These are phyloP conservation scores for Flaveria robusta DNA, from an alignment of 129 eudicot species.

Conservation along the genomic window DNA sequence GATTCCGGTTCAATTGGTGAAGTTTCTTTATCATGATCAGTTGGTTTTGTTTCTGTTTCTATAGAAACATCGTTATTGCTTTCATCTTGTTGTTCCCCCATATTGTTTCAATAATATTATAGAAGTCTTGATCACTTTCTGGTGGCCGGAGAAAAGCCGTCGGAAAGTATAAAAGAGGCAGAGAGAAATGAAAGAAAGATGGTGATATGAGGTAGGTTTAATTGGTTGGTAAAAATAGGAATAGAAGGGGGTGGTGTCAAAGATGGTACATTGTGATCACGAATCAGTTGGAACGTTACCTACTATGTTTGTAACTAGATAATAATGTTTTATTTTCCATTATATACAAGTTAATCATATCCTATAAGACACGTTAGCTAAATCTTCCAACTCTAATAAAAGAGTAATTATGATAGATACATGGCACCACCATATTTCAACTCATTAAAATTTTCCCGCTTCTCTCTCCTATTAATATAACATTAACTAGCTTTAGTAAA, in stretches of 20 bases:
- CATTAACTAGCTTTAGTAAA: no score
- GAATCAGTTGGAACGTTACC: constrained; percentile 42
- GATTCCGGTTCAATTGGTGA: constrained; percentile 19
- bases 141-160: no score
- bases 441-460: no score
- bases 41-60: constrained; percentile 13
- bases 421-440: no score
- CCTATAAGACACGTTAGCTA: no score
- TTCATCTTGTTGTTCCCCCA: constrained; percentile 28
- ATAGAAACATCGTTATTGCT: constrained; percentile 14
- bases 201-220: constrained; percentile 30
- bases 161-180: constrained; percentile 8
- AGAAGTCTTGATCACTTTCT: no score
- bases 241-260: constrained; percentile 34
- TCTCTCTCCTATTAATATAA: no score
- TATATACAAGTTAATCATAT: no score
- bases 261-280: constrained; percentile 40
- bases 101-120: constrained; percentile 7
- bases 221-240: constrained; percentile 39
- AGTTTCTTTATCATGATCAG: neutral
- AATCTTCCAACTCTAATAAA: no score
- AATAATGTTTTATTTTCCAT: constrained; percentile 28
- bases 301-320: constrained; percentile 35
- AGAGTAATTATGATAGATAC: no score
- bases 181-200: constrained; percentile 8